A percentile compares a stretch with the other conserved stretches of the same genome.
Evolutionary conservation across 2,329 filamentous ascomycete genomes (phyloP).

Genomic region (Sclerotinia borealis): DNA sequence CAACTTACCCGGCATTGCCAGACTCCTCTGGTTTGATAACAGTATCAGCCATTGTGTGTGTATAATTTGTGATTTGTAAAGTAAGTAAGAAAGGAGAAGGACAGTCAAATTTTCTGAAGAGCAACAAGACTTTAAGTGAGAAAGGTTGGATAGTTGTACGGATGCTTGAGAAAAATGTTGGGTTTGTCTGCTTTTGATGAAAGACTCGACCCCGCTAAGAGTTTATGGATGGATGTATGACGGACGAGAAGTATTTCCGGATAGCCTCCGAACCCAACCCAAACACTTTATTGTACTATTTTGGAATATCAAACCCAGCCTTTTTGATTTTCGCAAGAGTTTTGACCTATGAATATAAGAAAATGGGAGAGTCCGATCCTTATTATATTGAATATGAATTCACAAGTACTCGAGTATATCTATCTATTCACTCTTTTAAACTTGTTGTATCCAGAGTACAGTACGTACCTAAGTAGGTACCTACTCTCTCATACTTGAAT

Average conservation of each 20-base stretch:
- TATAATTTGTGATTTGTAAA: not conserved
- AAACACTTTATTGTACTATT: not conserved
- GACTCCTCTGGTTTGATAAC: slow-evolving; percentile 44
- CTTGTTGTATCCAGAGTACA: not conserved
- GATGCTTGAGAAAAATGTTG: slow-evolving; percentile 10
- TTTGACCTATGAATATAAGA: not conserved
- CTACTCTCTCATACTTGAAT: no score
- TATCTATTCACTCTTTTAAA: not conserved
- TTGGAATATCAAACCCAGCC: not conserved
- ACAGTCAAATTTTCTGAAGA: slow-evolving; percentile 15
- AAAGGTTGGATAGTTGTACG: slow-evolving; percentile 16
- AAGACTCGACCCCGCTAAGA: slow-evolving; percentile 10
- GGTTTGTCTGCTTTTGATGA: not conserved
- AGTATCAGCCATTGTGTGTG: slow-evolving; percentile 41
- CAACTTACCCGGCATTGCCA: slow-evolving; percentile 46
- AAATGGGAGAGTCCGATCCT: no score
- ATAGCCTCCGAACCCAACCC: not conserved
- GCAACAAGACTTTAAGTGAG: slow-evolving; percentile 9
- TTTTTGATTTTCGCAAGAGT: not conserved
- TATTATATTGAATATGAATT: not conserved
- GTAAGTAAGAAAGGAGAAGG: not conserved
- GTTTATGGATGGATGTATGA: slow-evolving; percentile 2
- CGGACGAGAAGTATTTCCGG: slow-evolving; percentile 9
- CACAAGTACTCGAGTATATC: no score
- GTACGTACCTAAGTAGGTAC: no score